Evolutionary conservation across 306 rosid species (phyloP), one percentile per base, ranked within the genome.

Genomic region (Quercus dentata): DNA sequence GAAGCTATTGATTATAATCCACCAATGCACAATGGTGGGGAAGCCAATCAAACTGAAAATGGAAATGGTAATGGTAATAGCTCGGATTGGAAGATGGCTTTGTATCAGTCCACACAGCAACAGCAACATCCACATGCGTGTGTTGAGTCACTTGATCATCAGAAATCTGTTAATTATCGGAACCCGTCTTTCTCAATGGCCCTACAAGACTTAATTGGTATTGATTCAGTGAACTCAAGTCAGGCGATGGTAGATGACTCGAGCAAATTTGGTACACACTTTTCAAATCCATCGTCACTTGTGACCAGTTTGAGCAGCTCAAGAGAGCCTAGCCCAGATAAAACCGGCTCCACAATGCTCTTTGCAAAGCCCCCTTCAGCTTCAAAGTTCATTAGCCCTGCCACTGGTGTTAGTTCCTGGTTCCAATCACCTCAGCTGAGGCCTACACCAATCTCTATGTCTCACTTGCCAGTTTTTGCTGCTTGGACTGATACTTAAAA

Each of bases 291-390:
- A 2, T 90, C 99, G 1, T 91, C 99, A 0, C 78, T 90, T 80
- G 97, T 91, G 52, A 91, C 98, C 6, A 95, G 98, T 70, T 74
- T 90, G 61, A 79, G 97, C 82, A 85, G 93, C 80, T 91, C 99
- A 28, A 93, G 99, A 63, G 97, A 96, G 72, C 87, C 76, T 18
- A 96, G 97, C 81, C 98, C 99, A 0, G 99, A 93, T 49, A 96
- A 91, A 79, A 69, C 85, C 1, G 88, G 85, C 55, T 77, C 92
- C 49, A 61, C 87, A 5, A 58, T 80, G 77, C 82, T 84, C 8
- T 90, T 88, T 73, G 89, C 92, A 3, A 92, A 85, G 77, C 89
- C 91, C 1, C 80, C 87, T 27, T 67, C 86, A 64, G 89, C 86
- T 33, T 78, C 94, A 2, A 89, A 87, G 87, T 83, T 80, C 20